phyloP scores from a whole-genome alignment of 352 stramenopile genomes.

The Globisporangium cylindrosporum region DNA sequence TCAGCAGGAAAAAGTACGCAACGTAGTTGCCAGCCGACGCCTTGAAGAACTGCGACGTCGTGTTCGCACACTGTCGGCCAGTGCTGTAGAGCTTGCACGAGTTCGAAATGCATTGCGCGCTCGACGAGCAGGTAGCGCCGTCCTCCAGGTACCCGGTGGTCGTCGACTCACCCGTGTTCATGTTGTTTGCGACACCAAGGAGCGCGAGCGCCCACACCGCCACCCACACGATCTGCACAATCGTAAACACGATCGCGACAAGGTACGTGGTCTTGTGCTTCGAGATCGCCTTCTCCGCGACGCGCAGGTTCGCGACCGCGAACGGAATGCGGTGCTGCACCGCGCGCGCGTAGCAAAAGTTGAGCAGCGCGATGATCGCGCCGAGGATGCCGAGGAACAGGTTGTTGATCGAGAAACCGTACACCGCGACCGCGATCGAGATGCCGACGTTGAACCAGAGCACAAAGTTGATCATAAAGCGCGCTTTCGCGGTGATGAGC shows the following conservation, averaged over 20 bases:
- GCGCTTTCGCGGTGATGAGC: slow-evolving; percentile 75
- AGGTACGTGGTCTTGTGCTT: slow-evolving; percentile 88
- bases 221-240: slow-evolving; percentile 90
- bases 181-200: slow-evolving; percentile 84
- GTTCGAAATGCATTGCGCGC: slow-evolving; percentile 37
- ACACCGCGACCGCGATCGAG: slow-evolving; percentile 56
- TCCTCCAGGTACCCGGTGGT: slow-evolving; percentile 13
- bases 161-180: slow-evolving; percentile 36
- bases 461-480: slow-evolving; percentile 83
- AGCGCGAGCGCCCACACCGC: slow-evolving; percentile 87
- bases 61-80: slow-evolving; percentile 21
- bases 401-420: slow-evolving; percentile 67
- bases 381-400: slow-evolving; percentile 70
- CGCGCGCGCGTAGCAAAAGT: slow-evolving; percentile 83
- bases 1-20: slow-evolving; percentile 79
- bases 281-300: slow-evolving; percentile 86
- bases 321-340: slow-evolving; percentile 92
- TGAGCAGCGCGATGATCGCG: slow-evolving; percentile 59
- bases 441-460: slow-evolving; percentile 86
- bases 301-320: slow-evolving; percentile 89
- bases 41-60: slow-evolving; percentile 34
- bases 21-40: slow-evolving; percentile 33
- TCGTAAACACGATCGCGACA: slow-evolving; percentile 82
- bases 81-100: slow-evolving; percentile 26
- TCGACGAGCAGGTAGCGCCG: slow-evolving; percentile 25